Evolutionary conservation across 768 basidiomycete species (phyloP).

Genomic region (Suillus placidus): DNA sequence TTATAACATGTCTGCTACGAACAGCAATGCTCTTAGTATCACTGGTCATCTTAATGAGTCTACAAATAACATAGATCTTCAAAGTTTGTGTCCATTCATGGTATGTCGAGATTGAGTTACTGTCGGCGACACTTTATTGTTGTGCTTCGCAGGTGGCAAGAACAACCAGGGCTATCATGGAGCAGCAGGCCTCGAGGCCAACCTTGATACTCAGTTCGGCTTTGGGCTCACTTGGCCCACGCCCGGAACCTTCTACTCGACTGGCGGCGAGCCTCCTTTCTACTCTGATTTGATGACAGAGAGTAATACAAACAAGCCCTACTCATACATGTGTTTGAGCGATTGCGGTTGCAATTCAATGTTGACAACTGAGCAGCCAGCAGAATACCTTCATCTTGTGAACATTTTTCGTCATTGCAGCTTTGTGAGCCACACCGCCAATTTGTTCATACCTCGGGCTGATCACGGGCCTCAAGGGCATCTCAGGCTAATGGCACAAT

Average conservation of each 20-base stretch:
- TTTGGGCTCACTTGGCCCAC: constrained; percentile 68
- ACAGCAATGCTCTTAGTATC: constrained; percentile 54
- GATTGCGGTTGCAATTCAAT: background rate
- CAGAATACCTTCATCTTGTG: too few relatives aligned
- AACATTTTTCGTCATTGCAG: too few relatives aligned
- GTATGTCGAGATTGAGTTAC: constrained; percentile 33
- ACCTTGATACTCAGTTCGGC: constrained; percentile 69
- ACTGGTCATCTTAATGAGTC: constrained; percentile 57
- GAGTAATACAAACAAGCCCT: constrained; percentile 53
- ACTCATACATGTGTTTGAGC: constrained; percentile 37
- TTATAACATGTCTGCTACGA: constrained; percentile 44
- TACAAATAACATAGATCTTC: constrained; percentile 54
- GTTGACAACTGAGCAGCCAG: constrained; percentile 3
- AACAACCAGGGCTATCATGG: constrained; percentile 59
- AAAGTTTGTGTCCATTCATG: constrained; percentile 56
- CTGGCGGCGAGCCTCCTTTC: constrained; percentile 63
- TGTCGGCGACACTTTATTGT: constrained; percentile 14
- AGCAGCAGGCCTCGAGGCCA: constrained; percentile 63
- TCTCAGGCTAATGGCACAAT: too few relatives aligned
- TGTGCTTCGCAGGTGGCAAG: constrained; percentile 47
- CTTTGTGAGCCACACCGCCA: too few relatives aligned
- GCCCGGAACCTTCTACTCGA: constrained; percentile 60
- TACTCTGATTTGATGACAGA: constrained; percentile 47
- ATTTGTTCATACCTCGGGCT: too few relatives aligned
- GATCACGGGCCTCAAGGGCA: too few relatives aligned